Percentiles rank a stretch among this genome's conserved stretches.
Evolutionary conservation across 495 filamentous ascomycete species (phyloP).

Genomic region (Hypoxylon intermedium): DNA sequence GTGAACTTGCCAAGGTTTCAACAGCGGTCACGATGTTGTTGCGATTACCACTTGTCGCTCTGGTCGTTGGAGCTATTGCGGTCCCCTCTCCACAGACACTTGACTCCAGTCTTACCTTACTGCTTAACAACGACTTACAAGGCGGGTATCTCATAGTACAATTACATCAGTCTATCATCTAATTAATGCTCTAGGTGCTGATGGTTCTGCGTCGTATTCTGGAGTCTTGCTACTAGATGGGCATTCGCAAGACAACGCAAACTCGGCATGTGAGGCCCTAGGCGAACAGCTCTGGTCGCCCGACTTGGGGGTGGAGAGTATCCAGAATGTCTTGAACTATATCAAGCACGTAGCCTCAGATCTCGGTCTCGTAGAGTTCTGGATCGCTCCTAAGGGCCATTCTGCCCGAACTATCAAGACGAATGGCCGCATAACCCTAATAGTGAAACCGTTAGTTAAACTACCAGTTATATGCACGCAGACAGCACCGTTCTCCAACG

Average conservation of each 20-base stretch:
- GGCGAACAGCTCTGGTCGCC: constrained; percentile 56
- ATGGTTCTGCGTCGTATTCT: constrained; percentile 48
- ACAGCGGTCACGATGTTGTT: constrained; percentile 11
- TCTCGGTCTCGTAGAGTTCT: constrained; percentile 41
- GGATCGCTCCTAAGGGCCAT: constrained; percentile 43
- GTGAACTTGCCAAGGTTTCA: background rate
- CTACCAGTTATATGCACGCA: constrained; percentile 55
- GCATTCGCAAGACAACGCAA: constrained; percentile 37
- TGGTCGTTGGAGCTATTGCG: constrained; percentile 30
- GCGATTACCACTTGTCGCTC: constrained; percentile 8
- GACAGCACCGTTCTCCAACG: constrained; percentile 53
- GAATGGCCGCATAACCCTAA: constrained; percentile 32
- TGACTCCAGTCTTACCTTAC: constrained; percentile 47
- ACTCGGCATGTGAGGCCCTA: constrained; percentile 42
- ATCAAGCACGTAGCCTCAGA: constrained; percentile 41
- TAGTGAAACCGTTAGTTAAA: constrained; percentile 9
- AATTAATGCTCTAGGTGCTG: constrained; percentile 38
- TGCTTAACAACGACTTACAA: constrained; percentile 53
- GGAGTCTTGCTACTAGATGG: constrained; percentile 50
- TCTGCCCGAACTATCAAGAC: constrained; percentile 35
- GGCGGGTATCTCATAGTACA: constrained; percentile 34
- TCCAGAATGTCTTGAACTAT: constrained; percentile 52
- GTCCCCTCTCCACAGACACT: constrained; percentile 45
- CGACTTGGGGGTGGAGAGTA: constrained; percentile 42
- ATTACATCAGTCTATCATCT: background rate